Conservation (phyloP, 495 filamentous ascomycete species). For the Podospora comata region DNA sequence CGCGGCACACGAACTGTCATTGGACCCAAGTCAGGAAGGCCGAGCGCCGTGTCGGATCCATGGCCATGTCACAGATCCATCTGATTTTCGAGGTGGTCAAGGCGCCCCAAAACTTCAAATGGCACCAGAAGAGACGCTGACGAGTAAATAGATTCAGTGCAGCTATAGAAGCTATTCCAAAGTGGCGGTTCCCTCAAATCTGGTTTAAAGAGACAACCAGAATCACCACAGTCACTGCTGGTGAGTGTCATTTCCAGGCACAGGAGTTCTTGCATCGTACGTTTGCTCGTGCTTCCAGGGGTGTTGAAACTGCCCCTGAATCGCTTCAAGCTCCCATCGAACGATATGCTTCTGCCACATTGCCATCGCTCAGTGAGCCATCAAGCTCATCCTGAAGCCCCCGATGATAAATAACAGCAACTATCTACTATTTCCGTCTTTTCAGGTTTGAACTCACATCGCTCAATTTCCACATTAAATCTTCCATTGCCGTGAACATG, state of each 20-base stretch:
- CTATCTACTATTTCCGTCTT: too few species aligned
- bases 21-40: neutral
- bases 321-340: conserved; percentile 15
- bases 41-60: neutral
- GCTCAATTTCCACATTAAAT: conserved; percentile 1
- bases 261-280: conserved; percentile 11
- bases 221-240: neutral
- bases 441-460: neutral
- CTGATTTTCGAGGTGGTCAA: neutral
- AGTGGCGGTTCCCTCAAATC: neutral
- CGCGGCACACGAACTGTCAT: neutral
- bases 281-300: conserved; percentile 17
- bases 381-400: neutral
- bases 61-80: neutral
- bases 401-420: too few species aligned
- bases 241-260: too few species aligned
- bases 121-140: neutral
- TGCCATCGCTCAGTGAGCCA: neutral
- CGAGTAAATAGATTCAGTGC: neutral
- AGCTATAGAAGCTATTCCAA: neutral
- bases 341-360: conserved; percentile 6
- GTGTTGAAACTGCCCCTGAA: conserved; percentile 25
- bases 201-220: neutral
- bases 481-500: neutral
- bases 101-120: neutral